Percentiles rank a stretch among this genome's conserved stretches.
These are phyloP conservation scores for Cyclotella distinguenda DNA, from an alignment of 108 stramenopile genomes.

Conservation along the genomic window DNA sequence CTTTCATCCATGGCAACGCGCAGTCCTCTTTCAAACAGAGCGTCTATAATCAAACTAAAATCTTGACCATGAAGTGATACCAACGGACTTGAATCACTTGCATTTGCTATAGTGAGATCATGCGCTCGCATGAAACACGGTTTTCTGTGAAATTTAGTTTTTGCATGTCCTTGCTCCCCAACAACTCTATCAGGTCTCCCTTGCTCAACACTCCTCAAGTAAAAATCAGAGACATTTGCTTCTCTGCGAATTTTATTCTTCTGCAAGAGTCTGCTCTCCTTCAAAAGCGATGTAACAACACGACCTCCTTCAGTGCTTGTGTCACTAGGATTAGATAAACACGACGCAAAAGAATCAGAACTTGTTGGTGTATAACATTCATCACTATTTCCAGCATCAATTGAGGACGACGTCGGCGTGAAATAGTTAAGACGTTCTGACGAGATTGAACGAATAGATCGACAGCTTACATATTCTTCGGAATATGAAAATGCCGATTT, in stretches of 20 bases:
- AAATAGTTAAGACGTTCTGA: constrained; percentile 25
- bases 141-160: constrained; percentile 17
- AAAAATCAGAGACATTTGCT: constrained; percentile 5
- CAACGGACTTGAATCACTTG: constrained; percentile 7
- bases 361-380: constrained; percentile 25
- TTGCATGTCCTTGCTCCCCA: neutral
- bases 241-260: constrained; percentile 2
- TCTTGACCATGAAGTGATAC: constrained; percentile 15
- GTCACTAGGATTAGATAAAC: constrained; percentile 5
- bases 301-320: neutral
- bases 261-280: constrained; percentile 8
- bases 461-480: neutral
- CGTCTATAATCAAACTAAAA: constrained; percentile 33
- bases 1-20: constrained; percentile 58
- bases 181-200: neutral
- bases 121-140: constrained; percentile 44
- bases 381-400: constrained; percentile 31
- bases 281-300: constrained; percentile 28
- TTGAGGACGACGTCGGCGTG: constrained; percentile 20
- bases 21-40: constrained; percentile 50
- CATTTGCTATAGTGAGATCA: constrained; percentile 24
- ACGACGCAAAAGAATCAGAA: constrained; percentile 24
- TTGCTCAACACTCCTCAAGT: neutral
- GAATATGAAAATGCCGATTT: constrained; percentile 2
- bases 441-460: constrained; percentile 21